Percentiles rank a stretch among this genome's conserved stretches.
Evolutionary conservation across 78 protist species (phyloP).

Genomic region (Cyanophora paradoxa): DNA sequence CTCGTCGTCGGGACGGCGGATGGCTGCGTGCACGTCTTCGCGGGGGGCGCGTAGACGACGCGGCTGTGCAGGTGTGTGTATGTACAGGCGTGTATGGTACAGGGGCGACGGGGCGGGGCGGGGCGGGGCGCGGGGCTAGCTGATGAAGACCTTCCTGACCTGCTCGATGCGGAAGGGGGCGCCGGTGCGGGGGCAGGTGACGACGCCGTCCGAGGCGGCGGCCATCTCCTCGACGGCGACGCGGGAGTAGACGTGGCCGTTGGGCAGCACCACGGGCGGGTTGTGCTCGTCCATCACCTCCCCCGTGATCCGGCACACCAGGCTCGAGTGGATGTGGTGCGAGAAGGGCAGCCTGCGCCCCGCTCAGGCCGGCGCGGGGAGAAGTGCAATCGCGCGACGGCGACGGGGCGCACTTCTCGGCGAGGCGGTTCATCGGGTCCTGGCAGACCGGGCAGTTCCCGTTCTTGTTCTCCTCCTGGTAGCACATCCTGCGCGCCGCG

Average conservation of each 20-base stretch:
- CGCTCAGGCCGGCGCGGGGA: too few species aligned
- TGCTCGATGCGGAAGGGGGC: not conserved
- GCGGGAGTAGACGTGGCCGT: slow-evolving; percentile 63
- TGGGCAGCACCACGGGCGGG: slow-evolving; percentile 72
- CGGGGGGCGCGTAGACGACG: too few species aligned
- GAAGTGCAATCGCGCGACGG: too few species aligned
- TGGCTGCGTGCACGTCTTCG: too few species aligned
- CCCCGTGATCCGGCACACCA: slow-evolving; percentile 69
- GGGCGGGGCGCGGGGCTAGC: too few species aligned
- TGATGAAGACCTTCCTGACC: not conserved
- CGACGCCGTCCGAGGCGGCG: not conserved
- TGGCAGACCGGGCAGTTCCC: slow-evolving; percentile 59
- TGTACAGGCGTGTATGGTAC: too few species aligned
- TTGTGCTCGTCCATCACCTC: slow-evolving; percentile 62
- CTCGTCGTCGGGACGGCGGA: too few species aligned
- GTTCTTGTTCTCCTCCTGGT: slow-evolving; percentile 20
- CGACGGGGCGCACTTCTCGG: not conserved
- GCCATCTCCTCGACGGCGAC: not conserved
- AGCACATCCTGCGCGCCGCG: slow-evolving; percentile 56
- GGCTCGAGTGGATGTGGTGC: slow-evolving; percentile 17
- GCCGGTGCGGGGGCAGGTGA: slow-evolving; percentile 37
- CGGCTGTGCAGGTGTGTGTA: too few species aligned
- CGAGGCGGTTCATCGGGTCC: not conserved
- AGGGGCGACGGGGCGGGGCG: too few species aligned
- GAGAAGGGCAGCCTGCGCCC: slow-evolving; percentile 5